phyloP scores from a whole-genome alignment of 1,284 basidiomycete genomes.

The Tilletia setariae region DNA sequence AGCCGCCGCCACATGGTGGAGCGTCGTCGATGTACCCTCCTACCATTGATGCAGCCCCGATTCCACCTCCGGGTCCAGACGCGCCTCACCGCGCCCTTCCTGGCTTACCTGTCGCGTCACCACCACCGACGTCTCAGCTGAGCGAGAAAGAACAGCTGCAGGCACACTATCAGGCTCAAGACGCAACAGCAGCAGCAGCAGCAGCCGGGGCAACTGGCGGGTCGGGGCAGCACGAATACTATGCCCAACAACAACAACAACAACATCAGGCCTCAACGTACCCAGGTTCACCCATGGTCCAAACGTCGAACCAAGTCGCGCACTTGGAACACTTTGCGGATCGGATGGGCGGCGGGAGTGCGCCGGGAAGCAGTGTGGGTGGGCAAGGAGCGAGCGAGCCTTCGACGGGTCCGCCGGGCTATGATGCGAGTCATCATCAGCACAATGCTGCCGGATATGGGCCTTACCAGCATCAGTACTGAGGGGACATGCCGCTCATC shows the following conservation, averaged over 20 bases:
- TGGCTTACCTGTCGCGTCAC: neutral
- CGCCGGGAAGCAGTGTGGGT: no score
- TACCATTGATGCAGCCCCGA: neutral
- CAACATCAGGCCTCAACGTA: neutral
- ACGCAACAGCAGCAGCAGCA: neutral
- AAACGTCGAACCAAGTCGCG: neutral
- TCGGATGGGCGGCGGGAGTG: neutral
- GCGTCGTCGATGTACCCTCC: neutral
- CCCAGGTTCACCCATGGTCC: neutral
- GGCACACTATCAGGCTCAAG: neutral
- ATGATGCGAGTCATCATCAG: neutral
- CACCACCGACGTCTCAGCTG: neutral
- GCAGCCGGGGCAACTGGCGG: neutral
- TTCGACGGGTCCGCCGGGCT: no score
- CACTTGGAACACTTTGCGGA: neutral
- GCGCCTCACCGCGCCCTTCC: neutral
- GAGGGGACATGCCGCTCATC: no score
- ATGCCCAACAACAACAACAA: neutral
- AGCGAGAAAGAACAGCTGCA: neutral
- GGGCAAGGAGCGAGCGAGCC: no score
- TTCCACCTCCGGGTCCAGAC: neutral
- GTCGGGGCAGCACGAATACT: neutral
- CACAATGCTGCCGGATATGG: conserved; percentile 19
- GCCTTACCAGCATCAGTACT: no score
- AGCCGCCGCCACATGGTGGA: no score